A percentile compares a stretch with the other conserved stretches of the same genome.
Conservation (phyloP, 2,329 filamentous ascomycete species). For the Tricladium varicosporioides region DNA sequence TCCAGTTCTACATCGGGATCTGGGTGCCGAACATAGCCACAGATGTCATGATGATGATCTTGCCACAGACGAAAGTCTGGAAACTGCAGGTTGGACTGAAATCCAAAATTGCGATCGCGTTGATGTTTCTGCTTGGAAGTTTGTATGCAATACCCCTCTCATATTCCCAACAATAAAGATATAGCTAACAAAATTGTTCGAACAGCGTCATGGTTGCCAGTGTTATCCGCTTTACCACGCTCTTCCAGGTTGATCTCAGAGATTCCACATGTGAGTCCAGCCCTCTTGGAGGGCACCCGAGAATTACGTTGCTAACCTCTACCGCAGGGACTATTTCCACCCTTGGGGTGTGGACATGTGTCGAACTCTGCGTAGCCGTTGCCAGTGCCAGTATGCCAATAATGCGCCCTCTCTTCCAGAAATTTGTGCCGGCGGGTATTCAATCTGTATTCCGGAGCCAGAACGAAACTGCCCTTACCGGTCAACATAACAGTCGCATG, state of each 20-base stretch:
- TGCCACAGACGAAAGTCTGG: conserved; percentile 1
- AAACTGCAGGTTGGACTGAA: not conserved
- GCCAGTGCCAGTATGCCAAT: not conserved
- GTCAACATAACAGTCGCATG: not conserved
- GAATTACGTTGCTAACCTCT: too few relatives aligned
- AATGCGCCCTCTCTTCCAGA: not conserved
- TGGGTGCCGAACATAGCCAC: conserved; percentile 2
- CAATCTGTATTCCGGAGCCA: not conserved
- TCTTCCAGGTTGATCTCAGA: not conserved
- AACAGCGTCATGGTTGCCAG: not conserved
- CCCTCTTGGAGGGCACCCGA: too few relatives aligned
- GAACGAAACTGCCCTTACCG: not conserved
- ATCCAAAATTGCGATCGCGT: not conserved
- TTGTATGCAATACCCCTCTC: too few relatives aligned
- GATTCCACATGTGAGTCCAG: conserved; percentile 1
- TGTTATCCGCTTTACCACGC: not conserved
- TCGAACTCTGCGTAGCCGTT: not conserved
- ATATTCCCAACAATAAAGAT: too few relatives aligned
- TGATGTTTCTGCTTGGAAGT: conserved; percentile 1
- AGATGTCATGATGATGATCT: not conserved
- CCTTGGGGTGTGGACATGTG: not conserved
- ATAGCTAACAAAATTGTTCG: too few relatives aligned
- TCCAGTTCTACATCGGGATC: conserved; percentile 1
- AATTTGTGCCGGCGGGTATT: not conserved
- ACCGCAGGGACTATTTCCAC: not conserved